Evolutionary conservation across 441 rosid genomes (phyloP).

Genomic region (Breynia disticha): DNA sequence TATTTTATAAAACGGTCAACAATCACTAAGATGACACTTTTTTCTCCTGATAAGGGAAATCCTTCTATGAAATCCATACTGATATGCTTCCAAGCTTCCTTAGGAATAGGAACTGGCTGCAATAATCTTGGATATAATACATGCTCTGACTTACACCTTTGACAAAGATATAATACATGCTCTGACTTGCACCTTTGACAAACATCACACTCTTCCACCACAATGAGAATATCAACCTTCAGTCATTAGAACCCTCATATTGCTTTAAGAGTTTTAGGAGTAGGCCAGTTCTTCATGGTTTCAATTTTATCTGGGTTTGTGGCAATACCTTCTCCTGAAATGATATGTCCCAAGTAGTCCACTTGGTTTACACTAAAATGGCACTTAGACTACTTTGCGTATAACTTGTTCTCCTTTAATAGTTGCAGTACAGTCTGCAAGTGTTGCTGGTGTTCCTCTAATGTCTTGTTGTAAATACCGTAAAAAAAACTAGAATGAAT

Average conservation of each 20-base stretch:
- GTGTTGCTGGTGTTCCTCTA: too few species aligned
- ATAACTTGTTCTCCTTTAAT: not conserved
- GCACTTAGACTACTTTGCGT: not conserved
- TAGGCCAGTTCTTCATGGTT: not conserved
- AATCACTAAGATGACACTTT: not conserved
- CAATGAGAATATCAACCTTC: not conserved
- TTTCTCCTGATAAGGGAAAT: not conserved
- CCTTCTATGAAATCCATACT: conserved; percentile 3
- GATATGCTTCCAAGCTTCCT: not conserved
- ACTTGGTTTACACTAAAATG: not conserved
- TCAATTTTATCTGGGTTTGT: not conserved
- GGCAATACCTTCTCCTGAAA: not conserved
- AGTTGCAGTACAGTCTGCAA: too few species aligned
- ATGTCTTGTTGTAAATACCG: too few species aligned
- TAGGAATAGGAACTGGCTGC: not conserved
- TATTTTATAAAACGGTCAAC: conserved; percentile 1
- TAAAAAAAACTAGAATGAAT: too few species aligned
- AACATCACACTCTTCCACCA: too few species aligned
- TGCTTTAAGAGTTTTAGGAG: not conserved
- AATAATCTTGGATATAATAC: not conserved
- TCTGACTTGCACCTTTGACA: not conserved
- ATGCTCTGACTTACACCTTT: not conserved
- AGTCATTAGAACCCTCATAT: not conserved
- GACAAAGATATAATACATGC: not conserved
- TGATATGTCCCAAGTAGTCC: not conserved